Base-by-base conservation (phyloP, 1,284 basidiomycete species). In the Ustilago hordei region DNA sequence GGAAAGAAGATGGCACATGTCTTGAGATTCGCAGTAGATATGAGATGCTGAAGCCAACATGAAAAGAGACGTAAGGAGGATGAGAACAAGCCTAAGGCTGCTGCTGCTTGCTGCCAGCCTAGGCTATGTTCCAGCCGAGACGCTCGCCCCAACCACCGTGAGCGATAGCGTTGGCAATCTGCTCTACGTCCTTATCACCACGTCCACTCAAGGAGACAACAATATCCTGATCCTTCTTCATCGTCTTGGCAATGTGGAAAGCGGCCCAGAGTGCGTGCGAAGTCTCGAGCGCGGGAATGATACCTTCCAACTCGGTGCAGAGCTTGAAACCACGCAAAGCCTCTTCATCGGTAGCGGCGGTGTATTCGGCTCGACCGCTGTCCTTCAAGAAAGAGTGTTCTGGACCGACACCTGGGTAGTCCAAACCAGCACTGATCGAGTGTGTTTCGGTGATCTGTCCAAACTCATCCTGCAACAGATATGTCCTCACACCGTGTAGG, bases 321-420 rank as follows among this genome's bases (percentile, higher is more conserved):
- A 94, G 89, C 77, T 94, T 90, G 90, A 99, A 99, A 0, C 95
- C 97, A 48, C 93, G 90, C 39, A 99, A 89, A 4, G 95, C 95
- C 84, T 99, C 90, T 84, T 95, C 92, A 84, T 99, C 97, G 2
- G 94, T 98, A 9, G 96, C 96, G 12, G 91, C 92, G 17, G 93
- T 90, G 87, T 98, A 99, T 86, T 98, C 94, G 0, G 95, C 97
- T 61, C 97, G 89, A 17, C 94, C 93, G 2, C 91, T 92, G 85
- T 97, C 94, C 87, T 98, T 98, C 85, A 99, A 89, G 92, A 92
- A 97, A 55, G 95, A 92, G 86, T 98, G 96, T 87, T 99, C 96
- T 8, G 97, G 97, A 15, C 97, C 97, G 60, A 99, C 97, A 81
- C 94, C 86, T 72, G 88, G 84, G 84, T 87, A 87, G 80, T 87